Conservation (phyloP, 1,139 yeast genomes). For the Petasospora fabianii region DNA sequence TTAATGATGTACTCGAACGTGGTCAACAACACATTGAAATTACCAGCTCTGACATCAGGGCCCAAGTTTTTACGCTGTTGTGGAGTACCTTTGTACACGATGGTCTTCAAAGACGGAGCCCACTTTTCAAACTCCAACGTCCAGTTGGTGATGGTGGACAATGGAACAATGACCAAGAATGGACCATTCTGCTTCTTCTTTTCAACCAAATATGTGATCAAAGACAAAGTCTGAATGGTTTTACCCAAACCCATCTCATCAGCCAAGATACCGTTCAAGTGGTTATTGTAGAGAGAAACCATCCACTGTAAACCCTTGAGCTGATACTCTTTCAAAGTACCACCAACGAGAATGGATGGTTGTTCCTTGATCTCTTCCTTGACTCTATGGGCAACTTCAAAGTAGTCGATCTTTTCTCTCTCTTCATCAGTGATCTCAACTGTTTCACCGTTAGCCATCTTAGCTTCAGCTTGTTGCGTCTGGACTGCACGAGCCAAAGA, state of each 20-base stretch:
- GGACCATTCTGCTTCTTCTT: conserved; percentile 64
- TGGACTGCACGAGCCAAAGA: conserved; percentile 75
- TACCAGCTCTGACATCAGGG: conserved; percentile 56
- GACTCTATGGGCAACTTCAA: conserved; percentile 73
- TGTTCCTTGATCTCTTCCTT: conserved; percentile 63
- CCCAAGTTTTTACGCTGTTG: conserved; percentile 63
- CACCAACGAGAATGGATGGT: conserved; percentile 74
- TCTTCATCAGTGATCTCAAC: conserved; percentile 37
- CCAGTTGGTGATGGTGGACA: conserved; percentile 85
- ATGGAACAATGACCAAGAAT: conserved; percentile 76
- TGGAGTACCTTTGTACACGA: conserved; percentile 75
- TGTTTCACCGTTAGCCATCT: conserved; percentile 31
- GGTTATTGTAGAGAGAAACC: conserved; percentile 92
- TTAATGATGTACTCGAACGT: conserved; percentile 78
- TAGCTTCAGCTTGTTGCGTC: conserved; percentile 63
- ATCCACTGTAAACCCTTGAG: conserved; percentile 95
- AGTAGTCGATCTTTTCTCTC: conserved; percentile 63
- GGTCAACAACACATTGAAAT: conserved; percentile 72
- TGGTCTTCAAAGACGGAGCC: conserved; percentile 71
- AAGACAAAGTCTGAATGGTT: conserved; percentile 79
- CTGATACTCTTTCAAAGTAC: conserved; percentile 89
- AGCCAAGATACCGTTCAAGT: conserved; percentile 90
- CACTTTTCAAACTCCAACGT: conserved; percentile 80
- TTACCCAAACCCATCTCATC: conserved; percentile 94
- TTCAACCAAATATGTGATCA: conserved; percentile 72